Percentiles rank a stretch among this genome's conserved stretches.
Conservation (phyloP, 805 yeast species). For the Suhomyces vadensis region DNA sequence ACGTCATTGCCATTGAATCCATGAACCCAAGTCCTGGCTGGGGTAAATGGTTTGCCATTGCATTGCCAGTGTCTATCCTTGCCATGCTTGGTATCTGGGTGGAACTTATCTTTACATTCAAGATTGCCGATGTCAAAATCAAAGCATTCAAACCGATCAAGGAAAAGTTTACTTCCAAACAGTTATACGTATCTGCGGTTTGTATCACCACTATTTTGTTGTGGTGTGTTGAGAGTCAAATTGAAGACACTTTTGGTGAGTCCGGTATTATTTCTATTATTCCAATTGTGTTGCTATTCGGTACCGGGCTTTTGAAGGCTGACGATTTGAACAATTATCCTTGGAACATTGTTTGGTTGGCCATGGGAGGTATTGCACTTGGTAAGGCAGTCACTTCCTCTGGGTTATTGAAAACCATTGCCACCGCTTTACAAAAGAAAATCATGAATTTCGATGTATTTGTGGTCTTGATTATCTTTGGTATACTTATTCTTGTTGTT, state of each 20-base stretch:
- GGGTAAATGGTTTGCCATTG: constrained; percentile 91
- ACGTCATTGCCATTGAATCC: constrained; percentile 82
- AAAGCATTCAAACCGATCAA: constrained; percentile 48
- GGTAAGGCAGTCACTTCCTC: constrained; percentile 54
- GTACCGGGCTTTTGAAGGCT: constrained; percentile 48
- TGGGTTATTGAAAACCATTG: constrained; percentile 49
- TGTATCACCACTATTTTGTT: constrained; percentile 45
- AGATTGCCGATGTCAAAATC: constrained; percentile 48
- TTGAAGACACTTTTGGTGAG: constrained; percentile 47
- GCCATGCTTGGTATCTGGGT: constrained; percentile 72
- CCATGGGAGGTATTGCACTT: constrained; percentile 57
- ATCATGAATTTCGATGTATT: constrained; percentile 46
- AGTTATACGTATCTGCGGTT: constrained; percentile 43
- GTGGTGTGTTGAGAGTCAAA: constrained; percentile 50
- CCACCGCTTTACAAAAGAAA: constrained; percentile 43
- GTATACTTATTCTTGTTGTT: constrained; percentile 73
- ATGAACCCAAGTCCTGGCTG: constrained; percentile 81
- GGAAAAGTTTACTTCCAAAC: constrained; percentile 46
- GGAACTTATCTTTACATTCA: constrained; percentile 65
- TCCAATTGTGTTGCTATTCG: constrained; percentile 51
- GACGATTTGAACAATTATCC: constrained; percentile 54
- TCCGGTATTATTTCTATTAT: constrained; percentile 50
- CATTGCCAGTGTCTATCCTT: constrained; percentile 74
- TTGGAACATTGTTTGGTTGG: constrained; percentile 55
- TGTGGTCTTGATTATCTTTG: constrained; percentile 52